A percentile compares a stretch with the other conserved stretches of the same genome.
phyloP scores from a whole-genome alignment of 805 yeast species.

The Barnettozyma wickerhamii region DNA sequence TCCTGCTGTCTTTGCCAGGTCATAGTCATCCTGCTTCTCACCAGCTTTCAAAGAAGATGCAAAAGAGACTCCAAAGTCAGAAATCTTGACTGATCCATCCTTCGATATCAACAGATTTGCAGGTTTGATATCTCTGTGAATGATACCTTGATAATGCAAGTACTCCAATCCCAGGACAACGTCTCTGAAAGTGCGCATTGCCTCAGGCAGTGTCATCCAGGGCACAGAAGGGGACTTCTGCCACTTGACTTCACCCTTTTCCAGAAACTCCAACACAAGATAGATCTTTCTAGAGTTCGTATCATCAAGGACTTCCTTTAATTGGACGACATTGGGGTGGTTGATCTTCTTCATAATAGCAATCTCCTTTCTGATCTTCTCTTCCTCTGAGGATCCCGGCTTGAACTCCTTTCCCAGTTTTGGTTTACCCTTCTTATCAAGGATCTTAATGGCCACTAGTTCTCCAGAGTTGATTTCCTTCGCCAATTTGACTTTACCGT shows the following conservation, averaged over 20 bases:
- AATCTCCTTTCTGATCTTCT: conserved; percentile 77
- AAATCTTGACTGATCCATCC: conserved; percentile 76
- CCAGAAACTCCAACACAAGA: conserved; percentile 83
- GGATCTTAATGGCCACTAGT: conserved; percentile 89
- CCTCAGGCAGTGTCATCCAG: conserved; percentile 57
- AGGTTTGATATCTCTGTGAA: conserved; percentile 95
- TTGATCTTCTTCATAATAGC: conserved; percentile 90
- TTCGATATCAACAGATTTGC: conserved; percentile 76
- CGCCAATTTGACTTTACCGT: conserved; percentile 95
- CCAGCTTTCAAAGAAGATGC: conserved; percentile 40
- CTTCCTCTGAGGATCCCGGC: conserved; percentile 52
- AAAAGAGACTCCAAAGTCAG: conserved; percentile 96
- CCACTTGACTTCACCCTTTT: conserved; percentile 91
- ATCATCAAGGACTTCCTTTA: conserved; percentile 88
- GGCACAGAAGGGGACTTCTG: conserved; percentile 56
- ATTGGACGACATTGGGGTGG: conserved; percentile 88
- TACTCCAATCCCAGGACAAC: conserved; percentile 87
- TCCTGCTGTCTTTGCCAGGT: conserved; percentile 93
- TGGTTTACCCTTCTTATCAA: conserved; percentile 66
- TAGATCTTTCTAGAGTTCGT: conserved; percentile 78
- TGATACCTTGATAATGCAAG: conserved; percentile 82
- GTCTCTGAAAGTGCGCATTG: conserved; percentile 73
- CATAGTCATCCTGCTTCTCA: conserved; percentile 65
- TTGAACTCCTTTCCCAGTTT: conserved; percentile 41
- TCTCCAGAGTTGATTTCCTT: conserved; percentile 58